Evolutionary conservation across 179 eudicot genomes (phyloP).

Genomic region (Vitellaria paradoxa): DNA sequence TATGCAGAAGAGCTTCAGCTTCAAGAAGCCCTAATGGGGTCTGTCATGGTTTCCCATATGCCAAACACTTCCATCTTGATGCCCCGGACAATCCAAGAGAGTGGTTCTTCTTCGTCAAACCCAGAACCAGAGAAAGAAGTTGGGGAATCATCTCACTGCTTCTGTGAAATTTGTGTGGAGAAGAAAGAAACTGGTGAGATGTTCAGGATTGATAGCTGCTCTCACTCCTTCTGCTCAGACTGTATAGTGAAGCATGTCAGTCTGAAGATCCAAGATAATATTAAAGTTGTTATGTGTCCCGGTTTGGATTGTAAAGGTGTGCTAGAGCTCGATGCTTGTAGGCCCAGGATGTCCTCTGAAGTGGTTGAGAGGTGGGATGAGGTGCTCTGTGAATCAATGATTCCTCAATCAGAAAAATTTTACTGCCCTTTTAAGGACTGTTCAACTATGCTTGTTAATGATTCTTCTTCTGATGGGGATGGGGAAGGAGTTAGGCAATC

Average conservation of each 20-base stretch:
- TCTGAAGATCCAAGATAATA: conserved; percentile 29
- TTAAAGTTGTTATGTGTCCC: conserved; percentile 24
- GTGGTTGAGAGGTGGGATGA: conserved; percentile 38
- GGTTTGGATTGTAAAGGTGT: conserved; percentile 19
- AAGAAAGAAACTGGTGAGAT: conserved; percentile 29
- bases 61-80: background rate
- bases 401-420: conserved; percentile 29
- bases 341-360: conserved; percentile 12
- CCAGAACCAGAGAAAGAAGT: background rate
- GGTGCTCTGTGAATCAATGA: conserved; percentile 31
- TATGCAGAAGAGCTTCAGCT: conserved; percentile 34
- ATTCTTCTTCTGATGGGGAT: conserved; percentile 1
- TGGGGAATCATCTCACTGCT: conserved; percentile 28
- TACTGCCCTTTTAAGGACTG: conserved; percentile 55
- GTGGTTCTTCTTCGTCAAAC: background rate
- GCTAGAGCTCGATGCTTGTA: conserved; percentile 26
- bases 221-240: conserved; percentile 33
- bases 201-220: conserved; percentile 20
- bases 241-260: conserved; percentile 33
- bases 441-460: conserved; percentile 34
- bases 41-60: conserved; percentile 2
- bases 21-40: conserved; percentile 36
- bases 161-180: conserved; percentile 50
- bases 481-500: conserved; percentile 1
- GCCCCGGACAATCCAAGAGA: background rate